Conservation (phyloP, 2,329 filamentous ascomycete genomes). For the Myriangium duriaei region DNA sequence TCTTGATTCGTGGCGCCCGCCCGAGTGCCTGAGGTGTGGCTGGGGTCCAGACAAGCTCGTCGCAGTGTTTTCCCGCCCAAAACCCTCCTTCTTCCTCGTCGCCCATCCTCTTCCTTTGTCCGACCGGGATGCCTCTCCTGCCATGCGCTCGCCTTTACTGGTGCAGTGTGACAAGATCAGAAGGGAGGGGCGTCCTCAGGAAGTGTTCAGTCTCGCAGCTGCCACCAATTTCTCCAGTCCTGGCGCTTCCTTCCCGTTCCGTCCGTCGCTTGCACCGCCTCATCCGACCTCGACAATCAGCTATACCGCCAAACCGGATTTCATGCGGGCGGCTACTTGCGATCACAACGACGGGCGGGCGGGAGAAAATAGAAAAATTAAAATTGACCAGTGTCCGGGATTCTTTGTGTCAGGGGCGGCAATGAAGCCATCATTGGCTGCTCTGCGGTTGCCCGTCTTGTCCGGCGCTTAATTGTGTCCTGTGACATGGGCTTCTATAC, state of each 20-base stretch:
- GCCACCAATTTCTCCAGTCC: not conserved
- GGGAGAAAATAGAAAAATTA: no score
- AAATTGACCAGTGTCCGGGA: slow-evolving; percentile 2
- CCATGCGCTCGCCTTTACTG: not conserved
- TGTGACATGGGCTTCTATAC: slow-evolving; percentile 23
- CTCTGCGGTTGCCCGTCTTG: slow-evolving; percentile 8
- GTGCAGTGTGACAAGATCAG: not conserved
- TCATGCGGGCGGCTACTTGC: no score
- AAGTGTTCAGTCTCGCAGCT: not conserved
- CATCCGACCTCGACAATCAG: not conserved
- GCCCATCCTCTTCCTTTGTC: not conserved
- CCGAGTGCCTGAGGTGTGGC: no score
- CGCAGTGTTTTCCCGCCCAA: no score
- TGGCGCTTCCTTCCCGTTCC: not conserved
- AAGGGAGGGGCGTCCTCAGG: not conserved
- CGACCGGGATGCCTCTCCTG: not conserved
- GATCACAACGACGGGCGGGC: no score
- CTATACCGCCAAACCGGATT: no score
- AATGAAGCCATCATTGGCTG: slow-evolving; percentile 10
- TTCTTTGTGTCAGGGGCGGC: slow-evolving; percentile 7
- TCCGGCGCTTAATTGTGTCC: slow-evolving; percentile 21
- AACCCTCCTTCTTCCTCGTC: no score
- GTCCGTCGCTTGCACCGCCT: not conserved
- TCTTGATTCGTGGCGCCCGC: no score
- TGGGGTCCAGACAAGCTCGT: no score